Base-by-base conservation (phyloP, 2,329 filamentous ascomycete species). In the Aureobasidium namibiae region DNA sequence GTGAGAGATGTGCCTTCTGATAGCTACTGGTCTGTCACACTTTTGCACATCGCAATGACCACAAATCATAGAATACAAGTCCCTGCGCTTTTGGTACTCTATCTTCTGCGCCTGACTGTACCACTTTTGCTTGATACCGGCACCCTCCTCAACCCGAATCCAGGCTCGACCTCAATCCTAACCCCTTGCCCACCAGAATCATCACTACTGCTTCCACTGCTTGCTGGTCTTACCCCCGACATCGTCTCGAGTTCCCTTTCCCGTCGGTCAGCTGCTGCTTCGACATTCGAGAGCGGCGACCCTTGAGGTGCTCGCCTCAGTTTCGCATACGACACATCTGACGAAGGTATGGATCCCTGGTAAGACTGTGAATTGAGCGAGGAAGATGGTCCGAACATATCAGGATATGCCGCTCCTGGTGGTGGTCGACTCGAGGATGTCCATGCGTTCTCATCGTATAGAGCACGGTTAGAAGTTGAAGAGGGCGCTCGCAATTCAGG, bases 381-480 rank as follows among this genome's bases (percentile, higher is more conserved):
- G 26, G 64, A 60, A 53, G 63, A 63, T 16, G 24, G 14, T 64
- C 66, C 73, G 64, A 73, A 76, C 31, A 72, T 68, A 52, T 75
- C 73, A 18, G 70, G 66, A 60, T 72, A 60, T 38, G 58, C 59
- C 64, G 56, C 70, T 61, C 63, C 72, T 45, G 68, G 76, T 63
- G 66, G 67, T 26, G 70, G 74, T 53, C 67, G 76, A 60, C 66
- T 69, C 59, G 39, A 56, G 77, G 73, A 65, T 71, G 70, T 42
- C 69, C 73, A 75, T 45, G 48, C 61, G 11, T 64, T 61, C 24
- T 24, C 63, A 62, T 81, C 42, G 23, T 57, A 57, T 10, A 23
- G 21, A 29, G 80, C 69, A 64, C 74, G 74, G 24, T 70, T 66
- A 10, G 70, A 71, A 49, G 69, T 69, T 13, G 72, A 71, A 26